These are phyloP conservation scores for Saccharomycopsis crataegensis DNA, from an alignment of 1,139 yeast genomes.

Conservation along the genomic window DNA sequence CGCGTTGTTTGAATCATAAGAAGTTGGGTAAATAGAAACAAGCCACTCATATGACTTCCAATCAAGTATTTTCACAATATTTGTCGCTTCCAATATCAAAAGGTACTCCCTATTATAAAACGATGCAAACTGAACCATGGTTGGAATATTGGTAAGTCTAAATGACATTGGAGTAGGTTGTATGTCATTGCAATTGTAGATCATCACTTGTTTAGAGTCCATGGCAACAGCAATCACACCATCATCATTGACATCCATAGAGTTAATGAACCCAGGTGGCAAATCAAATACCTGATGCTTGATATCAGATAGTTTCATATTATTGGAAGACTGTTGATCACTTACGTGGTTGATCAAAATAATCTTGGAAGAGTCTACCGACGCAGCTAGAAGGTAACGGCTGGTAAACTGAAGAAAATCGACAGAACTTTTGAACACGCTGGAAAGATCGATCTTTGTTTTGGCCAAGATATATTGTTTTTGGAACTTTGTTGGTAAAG, in stretches of 20 bases:
- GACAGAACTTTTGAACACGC: background rate
- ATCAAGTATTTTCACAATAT: conserved; percentile 8
- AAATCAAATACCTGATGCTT: background rate
- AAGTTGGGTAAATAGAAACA: conserved; percentile 3
- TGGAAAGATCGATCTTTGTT: background rate
- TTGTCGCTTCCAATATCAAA: conserved; percentile 10
- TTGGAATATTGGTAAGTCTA: conserved; percentile 1
- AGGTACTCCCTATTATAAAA: conserved; percentile 3
- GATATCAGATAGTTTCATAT: background rate
- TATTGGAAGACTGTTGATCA: background rate
- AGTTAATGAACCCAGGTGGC: background rate
- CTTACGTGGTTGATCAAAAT: conserved; percentile 3
- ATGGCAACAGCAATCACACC: conserved; percentile 10
- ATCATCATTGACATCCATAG: conserved; percentile 4
- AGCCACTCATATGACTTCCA: conserved; percentile 1
- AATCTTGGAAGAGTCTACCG: background rate
- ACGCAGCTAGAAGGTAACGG: conserved; percentile 2
- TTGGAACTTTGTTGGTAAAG: conserved; percentile 8
- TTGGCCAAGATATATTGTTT: background rate
- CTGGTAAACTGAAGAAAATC: conserved; percentile 1
- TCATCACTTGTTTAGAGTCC: conserved; percentile 1
- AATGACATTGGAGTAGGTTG: background rate
- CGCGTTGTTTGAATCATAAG: conserved; percentile 4
- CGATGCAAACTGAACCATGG: conserved; percentile 5
- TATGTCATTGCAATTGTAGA: background rate